Evolutionary conservation across 2,329 filamentous ascomycete species (phyloP), one percentile per base, ranked within the genome.

Genomic region (Trichoderma pleuroti): DNA sequence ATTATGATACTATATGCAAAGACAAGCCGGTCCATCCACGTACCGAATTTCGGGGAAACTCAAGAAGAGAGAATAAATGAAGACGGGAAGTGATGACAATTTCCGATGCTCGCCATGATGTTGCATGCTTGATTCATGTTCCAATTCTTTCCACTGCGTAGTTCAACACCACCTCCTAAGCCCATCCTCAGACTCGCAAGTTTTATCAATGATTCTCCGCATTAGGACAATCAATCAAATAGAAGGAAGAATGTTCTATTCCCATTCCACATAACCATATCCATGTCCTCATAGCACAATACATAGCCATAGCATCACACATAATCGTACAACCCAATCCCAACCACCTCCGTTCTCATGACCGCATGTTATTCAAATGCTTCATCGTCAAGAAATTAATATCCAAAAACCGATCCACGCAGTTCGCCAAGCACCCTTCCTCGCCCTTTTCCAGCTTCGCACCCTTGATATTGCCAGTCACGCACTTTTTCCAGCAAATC

Each of bases 401-500:
- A 81, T 99, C 96, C 83, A 98, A 87, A 83, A 97, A 98, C 70
- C 96, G 87, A 77, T 97, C 93, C 70, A 98, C 94, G 78, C 96
- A 99, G 85, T 97, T 98, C 80, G 90, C 86, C 80, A 97, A 87
- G 81, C 96, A 99, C 10, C 85, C 83, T 84, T 96, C 91, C 84
- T 99, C 96, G 72, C 82, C 84, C 77, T 86, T 88, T 75, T 97
- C 93, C 75, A 99, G 85, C 76, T 89, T 88, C 32, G 89, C 88
- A 72, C 86, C 87, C 75, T 90, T 90, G 80, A 98, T 91, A 71
- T 86, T 86, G 68, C 89, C 85, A 10, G 92, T 91, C 72, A 98
- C 86, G 85, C 96, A 99, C 84, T 98, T 98, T 79, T 91, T 93
- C 90, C 94, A 99, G 88, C 96, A 99, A 72, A 92, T 88, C 77